phyloP scores from a whole-genome alignment of 2,329 filamentous ascomycete genomes.

The Monosporascus ibericus region DNA sequence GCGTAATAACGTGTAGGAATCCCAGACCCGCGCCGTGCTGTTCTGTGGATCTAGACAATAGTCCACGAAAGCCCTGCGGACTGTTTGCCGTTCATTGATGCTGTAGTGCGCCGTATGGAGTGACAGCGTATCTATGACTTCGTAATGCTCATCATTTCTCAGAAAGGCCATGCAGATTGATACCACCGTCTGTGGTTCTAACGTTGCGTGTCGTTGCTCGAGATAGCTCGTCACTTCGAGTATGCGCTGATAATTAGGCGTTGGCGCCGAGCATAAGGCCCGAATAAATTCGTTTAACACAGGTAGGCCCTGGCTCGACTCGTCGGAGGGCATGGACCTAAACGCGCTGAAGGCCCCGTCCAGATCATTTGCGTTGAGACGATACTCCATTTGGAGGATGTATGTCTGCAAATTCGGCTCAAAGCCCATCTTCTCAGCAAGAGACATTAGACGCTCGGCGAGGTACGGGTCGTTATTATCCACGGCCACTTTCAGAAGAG shows the following conservation, averaged over 20 bases:
- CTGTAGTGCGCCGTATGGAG: conserved; percentile 67
- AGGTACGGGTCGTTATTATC: conserved; percentile 63
- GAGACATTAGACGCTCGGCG: conserved; percentile 64
- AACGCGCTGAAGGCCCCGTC: conserved; percentile 63
- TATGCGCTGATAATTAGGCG: conserved; percentile 63
- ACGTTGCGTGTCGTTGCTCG: conserved; percentile 60
- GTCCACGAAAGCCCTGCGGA: conserved; percentile 59
- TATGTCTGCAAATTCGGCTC: conserved; percentile 63
- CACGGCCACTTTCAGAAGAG: conserved; percentile 66
- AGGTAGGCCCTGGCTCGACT: conserved; percentile 51
- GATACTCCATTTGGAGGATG: conserved; percentile 69
- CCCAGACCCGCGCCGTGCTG: conserved; percentile 59
- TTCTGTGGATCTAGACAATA: conserved; percentile 61
- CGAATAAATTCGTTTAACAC: conserved; percentile 67
- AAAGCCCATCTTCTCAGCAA: conserved; percentile 62
- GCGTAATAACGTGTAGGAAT: conserved; percentile 58
- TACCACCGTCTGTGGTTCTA: conserved; percentile 70
- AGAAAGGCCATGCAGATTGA: conserved; percentile 70
- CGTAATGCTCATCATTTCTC: conserved; percentile 67
- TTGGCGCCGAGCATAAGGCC: conserved; percentile 55
- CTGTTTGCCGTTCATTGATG: conserved; percentile 58
- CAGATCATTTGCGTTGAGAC: conserved; percentile 66
- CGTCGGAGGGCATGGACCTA: conserved; percentile 49
- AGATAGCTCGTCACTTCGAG: conserved; percentile 67
- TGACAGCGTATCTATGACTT: conserved; percentile 77